Conservation (phyloP, 2,329 filamentous ascomycete species). For the Fonsecaea pedrosoi region DNA sequence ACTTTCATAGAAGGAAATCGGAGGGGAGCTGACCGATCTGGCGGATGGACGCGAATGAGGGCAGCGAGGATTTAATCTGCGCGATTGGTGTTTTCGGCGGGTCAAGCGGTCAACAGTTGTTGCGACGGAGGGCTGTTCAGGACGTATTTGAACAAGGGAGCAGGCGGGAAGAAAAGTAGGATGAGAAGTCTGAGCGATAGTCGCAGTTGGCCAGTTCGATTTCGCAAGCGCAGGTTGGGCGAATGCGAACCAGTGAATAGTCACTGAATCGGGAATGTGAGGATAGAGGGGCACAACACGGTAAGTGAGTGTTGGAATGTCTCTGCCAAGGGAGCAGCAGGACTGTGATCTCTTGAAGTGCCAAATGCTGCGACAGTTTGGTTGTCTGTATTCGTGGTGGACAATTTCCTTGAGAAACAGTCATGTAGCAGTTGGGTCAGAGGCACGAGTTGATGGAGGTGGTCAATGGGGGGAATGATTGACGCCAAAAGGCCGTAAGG, state of each 20-base stretch:
- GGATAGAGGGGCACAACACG: slow-evolving; percentile 3
- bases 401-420: neutral
- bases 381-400: neutral
- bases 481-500: slow-evolving; percentile 1
- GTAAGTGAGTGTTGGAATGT: neutral
- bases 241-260: slow-evolving; percentile 7
- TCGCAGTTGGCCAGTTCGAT: slow-evolving; percentile 1
- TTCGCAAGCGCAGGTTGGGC: neutral
- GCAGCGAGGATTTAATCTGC: neutral
- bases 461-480: slow-evolving; percentile 6
- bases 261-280: slow-evolving; percentile 2
- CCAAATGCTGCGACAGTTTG: neutral
- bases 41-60: slow-evolving; percentile 1
- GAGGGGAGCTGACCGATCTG: slow-evolving; percentile 6
- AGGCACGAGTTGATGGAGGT: neutral
- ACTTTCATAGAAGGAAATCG: slow-evolving; percentile 3
- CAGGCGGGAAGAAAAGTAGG: neutral
- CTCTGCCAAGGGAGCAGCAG: neutral
- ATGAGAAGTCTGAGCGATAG: slow-evolving; percentile 1
- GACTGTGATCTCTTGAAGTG: neutral
- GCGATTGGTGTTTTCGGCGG: neutral
- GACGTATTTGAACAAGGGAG: neutral
- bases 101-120: neutral
- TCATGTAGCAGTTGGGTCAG: neutral
- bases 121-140: slow-evolving; percentile 2